Percentiles rank a stretch among this genome's conserved stretches.
Evolutionary conservation across 2,329 filamentous ascomycete genomes (phyloP).

Genomic region (Talaromyces verruculosus): DNA sequence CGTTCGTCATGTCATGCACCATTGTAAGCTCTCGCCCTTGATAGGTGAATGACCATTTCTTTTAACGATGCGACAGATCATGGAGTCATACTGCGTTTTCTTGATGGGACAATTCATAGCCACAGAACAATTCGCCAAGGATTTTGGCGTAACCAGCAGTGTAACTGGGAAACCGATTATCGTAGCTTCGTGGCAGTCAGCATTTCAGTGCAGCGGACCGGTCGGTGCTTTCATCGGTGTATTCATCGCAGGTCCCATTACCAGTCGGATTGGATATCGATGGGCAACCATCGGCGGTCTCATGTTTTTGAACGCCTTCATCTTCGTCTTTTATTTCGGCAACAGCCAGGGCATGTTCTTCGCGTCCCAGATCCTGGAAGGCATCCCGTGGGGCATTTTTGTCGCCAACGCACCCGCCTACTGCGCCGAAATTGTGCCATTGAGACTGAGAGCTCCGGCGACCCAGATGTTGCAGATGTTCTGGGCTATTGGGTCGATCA

Average conservation of each 20-base stretch:
- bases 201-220: slow-evolving; percentile 57
- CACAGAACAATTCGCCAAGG: slow-evolving; percentile 46
- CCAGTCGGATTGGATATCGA: slow-evolving; percentile 62
- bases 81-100: slow-evolving; percentile 66
- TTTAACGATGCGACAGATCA: slow-evolving; percentile 50
- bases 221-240: slow-evolving; percentile 53
- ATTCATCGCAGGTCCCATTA: slow-evolving; percentile 53
- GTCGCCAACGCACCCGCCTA: slow-evolving; percentile 66
- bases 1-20: slow-evolving; percentile 57
- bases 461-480: slow-evolving; percentile 67
- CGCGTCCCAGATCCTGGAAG: slow-evolving; percentile 59
- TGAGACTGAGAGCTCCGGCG: slow-evolving; percentile 57
- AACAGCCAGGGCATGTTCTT: slow-evolving; percentile 49
- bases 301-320: slow-evolving; percentile 54
- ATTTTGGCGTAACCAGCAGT: slow-evolving; percentile 48
- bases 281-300: slow-evolving; percentile 57
- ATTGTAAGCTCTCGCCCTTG: slow-evolving; percentile 48
- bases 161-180: slow-evolving; percentile 41
- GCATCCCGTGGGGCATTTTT: slow-evolving; percentile 66
- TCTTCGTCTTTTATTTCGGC: slow-evolving; percentile 54
- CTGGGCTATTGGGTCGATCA: slow-evolving; percentile 63
- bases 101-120: slow-evolving; percentile 61
- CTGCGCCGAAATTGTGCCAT: slow-evolving; percentile 61
- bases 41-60: slow-evolving; percentile 27
- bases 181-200: slow-evolving; percentile 58